phyloP scores from a whole-genome alignment of 306 rosid genomes.

The Inga oerstediana region DNA sequence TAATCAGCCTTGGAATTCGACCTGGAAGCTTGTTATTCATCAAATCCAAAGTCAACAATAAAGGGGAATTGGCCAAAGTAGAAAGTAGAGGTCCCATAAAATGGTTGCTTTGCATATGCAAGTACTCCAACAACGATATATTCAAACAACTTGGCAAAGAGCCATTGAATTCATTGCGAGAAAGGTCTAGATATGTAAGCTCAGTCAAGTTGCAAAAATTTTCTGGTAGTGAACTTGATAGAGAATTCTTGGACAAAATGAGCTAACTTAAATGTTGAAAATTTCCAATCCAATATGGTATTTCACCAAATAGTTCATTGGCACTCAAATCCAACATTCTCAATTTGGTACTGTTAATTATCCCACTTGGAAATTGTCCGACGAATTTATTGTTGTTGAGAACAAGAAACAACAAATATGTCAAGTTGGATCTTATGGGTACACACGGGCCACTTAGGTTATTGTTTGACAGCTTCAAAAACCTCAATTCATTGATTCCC shows the following conservation, averaged over 20 bases:
- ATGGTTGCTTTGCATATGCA: neutral
- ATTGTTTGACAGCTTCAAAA: conserved; percentile 21
- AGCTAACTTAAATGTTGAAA: neutral
- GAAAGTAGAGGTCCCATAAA: neutral
- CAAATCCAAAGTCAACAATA: too few species aligned
- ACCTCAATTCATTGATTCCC: neutral
- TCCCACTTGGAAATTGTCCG: neutral
- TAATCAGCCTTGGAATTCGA: neutral
- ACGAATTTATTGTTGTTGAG: neutral
- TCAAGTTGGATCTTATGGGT: neutral
- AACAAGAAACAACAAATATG: neutral
- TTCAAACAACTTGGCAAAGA: neutral
- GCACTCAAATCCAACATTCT: conserved; percentile 24
- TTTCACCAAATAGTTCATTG: conserved; percentile 1
- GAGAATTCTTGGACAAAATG: neutral
- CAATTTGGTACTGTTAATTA: neutral
- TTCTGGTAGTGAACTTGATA: neutral
- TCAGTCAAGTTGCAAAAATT: neutral
- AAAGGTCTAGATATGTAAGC: neutral
- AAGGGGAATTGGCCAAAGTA: neutral
- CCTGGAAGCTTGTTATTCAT: neutral
- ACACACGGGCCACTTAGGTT: neutral
- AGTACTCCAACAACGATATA: neutral
- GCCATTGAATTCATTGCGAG: neutral
- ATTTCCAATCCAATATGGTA: conserved; percentile 8